Evolutionary conservation across 345 rosid genomes (phyloP).

Genomic region (Raphanus sativus): DNA sequence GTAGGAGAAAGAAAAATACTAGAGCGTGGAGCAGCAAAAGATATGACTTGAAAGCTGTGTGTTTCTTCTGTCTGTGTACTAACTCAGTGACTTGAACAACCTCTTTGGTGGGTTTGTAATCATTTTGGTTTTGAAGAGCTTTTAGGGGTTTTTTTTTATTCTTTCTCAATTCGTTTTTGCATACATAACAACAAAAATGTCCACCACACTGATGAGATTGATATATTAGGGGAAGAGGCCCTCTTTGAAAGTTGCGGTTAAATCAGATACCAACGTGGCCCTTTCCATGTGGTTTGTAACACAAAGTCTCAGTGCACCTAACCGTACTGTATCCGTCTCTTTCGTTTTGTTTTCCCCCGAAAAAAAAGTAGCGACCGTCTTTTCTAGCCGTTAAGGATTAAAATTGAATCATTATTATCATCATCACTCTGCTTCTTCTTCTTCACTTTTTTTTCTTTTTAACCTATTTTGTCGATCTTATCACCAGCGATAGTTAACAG

Average conservation of each 20-base stretch:
- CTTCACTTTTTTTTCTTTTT: background rate
- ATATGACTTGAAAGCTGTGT: conserved; percentile 20
- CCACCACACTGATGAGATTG: background rate
- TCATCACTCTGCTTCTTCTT: conserved; percentile 6
- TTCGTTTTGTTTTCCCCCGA: conserved; percentile 11
- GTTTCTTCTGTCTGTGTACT: conserved; percentile 15
- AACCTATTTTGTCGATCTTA: conserved; percentile 8
- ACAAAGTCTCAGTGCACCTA: conserved; percentile 1
- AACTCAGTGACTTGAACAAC: conserved; percentile 14
- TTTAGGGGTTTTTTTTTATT: background rate
- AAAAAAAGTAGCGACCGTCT: conserved; percentile 30
- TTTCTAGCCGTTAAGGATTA: conserved; percentile 72
- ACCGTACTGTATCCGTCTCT: background rate
- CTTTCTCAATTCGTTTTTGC: background rate
- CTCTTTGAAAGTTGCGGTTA: background rate
- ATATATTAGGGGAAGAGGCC: background rate
- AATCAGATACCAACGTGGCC: conserved; percentile 2
- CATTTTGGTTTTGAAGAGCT: conserved; percentile 2
- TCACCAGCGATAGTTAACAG: background rate
- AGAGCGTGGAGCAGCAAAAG: conserved; percentile 23
- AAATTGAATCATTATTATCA: conserved; percentile 16
- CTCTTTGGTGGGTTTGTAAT: conserved; percentile 20
- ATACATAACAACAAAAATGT: background rate
- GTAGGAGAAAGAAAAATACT: conserved; percentile 24
- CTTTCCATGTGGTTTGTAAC: background rate